phyloP scores from a whole-genome alignment of 352 stramenopile species.

The Peronospora farinosa region DNA sequence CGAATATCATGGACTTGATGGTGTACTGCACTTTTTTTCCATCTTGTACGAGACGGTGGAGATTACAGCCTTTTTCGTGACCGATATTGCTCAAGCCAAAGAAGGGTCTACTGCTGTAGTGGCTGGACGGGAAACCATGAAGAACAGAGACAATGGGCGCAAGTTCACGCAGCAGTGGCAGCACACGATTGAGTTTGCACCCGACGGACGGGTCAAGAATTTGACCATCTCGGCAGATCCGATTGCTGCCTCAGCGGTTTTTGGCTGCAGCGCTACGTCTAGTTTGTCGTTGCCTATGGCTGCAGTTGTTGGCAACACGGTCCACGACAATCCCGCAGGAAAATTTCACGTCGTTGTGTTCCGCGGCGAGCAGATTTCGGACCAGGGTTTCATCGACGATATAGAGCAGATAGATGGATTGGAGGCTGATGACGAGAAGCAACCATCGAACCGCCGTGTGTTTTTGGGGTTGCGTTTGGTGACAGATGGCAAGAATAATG shows the following conservation, averaged over 20 bases:
- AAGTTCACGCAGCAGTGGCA: constrained; percentile 89
- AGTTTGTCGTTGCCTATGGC: constrained; percentile 81
- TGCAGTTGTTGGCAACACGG: constrained; percentile 69
- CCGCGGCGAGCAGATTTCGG: constrained; percentile 78
- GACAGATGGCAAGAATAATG: constrained; percentile 83
- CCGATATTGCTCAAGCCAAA: constrained; percentile 81
- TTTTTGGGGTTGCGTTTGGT: constrained; percentile 71
- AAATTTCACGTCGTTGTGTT: constrained; percentile 73
- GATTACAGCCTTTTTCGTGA: constrained; percentile 86
- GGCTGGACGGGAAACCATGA: constrained; percentile 82
- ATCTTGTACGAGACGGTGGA: constrained; percentile 87
- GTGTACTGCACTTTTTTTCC: constrained; percentile 86
- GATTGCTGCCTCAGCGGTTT: constrained; percentile 79
- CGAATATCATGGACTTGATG: constrained; percentile 83
- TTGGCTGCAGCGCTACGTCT: constrained; percentile 82
- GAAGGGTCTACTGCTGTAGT: constrained; percentile 80
- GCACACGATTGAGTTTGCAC: constrained; percentile 85
- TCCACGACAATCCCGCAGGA: constrained; percentile 73
- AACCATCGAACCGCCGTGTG: constrained; percentile 26
- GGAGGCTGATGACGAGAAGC: constrained; percentile 37
- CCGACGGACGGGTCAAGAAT: constrained; percentile 81
- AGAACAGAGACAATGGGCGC: constrained; percentile 81
- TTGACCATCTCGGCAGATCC: constrained; percentile 80
- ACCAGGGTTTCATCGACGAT: constrained; percentile 38
- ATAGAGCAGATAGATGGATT: constrained; percentile 51